Evolutionary conservation across 306 rosid species (phyloP), one percentile per base, ranked within the genome.

Genomic region (Ammopiptanthus mongolicus): DNA sequence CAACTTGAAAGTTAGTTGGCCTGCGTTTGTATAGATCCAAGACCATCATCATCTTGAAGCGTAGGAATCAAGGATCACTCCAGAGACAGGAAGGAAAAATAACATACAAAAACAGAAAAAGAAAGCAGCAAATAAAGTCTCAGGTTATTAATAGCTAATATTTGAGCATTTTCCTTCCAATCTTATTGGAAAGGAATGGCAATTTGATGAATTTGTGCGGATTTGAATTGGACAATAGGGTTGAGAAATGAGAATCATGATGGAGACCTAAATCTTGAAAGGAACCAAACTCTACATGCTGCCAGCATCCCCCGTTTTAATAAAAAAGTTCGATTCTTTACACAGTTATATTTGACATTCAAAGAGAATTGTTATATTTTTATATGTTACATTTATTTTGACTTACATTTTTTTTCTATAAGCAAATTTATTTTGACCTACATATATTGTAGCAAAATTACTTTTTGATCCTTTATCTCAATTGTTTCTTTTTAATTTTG

Each of bases 11-110:
- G 41, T 6, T 75, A 52, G 80, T 39, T 53, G 66, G 9, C 17
- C 25, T 44, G 28, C 0, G 61, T 19, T 29, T 31, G 59, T 31
- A 34, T 52, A 36, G 55, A 64, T 51, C 1, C n/a, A n/a, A n/a
- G n/a, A n/a, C n/a, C n/a, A n/a, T n/a, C n/a, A n/a, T n/a, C n/a
- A n/a, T n/a, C n/a, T n/a, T n/a, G n/a, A n/a, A n/a, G n/a, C n/a
- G n/a, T n/a, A n/a, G n/a, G n/a, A n/a, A n/a, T n/a, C n/a, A n/a
- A 53, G 23, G 65, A 75, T 65, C 80, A 75, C 53, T 64, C 31
- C 55, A 21, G 36, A 10, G 28, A 17, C 48, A 46, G n/a, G 4
- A 46, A 73, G 7, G 22, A 46, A 46, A 59, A 17, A 0, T 12
- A 55, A 15, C 22, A 7, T 10, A 0, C 11, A 8, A 59, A 59